These are phyloP conservation scores for Vigna nakashimae DNA, from an alignment of 306 rosid species.

Conservation along the genomic window DNA sequence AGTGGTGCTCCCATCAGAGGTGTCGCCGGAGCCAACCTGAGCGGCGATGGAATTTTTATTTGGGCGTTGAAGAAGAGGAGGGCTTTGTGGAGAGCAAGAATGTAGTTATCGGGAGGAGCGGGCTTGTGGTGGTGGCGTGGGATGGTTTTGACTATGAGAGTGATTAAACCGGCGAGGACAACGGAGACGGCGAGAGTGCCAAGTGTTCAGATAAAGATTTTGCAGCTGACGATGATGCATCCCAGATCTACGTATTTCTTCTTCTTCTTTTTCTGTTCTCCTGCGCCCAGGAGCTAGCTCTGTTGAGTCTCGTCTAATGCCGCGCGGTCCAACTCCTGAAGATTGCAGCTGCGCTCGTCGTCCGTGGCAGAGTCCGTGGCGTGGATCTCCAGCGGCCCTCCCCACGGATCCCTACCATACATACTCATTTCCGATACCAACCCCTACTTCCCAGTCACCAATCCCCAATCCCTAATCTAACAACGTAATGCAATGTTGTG, in stretches of 20 bases:
- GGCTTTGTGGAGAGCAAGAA: constrained; percentile 80
- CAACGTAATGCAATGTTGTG: too few relatives aligned
- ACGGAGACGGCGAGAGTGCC: constrained; percentile 64
- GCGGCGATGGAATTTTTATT: constrained; percentile 25
- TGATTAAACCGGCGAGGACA: constrained; percentile 67
- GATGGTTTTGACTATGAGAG: constrained; percentile 73
- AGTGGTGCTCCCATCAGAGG: constrained; percentile 66
- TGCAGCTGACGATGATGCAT: constrained; percentile 80
- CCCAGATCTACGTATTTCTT: constrained; percentile 89
- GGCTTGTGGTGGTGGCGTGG: constrained; percentile 68
- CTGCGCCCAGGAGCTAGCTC: constrained; percentile 84
- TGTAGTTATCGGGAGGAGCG: constrained; percentile 78
- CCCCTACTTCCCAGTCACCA: too few relatives aligned
- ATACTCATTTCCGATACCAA: constrained; percentile 44
- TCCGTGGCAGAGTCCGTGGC: constrained; percentile 83
- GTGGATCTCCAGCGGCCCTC: constrained; percentile 82
- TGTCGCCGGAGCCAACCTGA: constrained; percentile 70
- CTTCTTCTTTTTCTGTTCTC: constrained; percentile 82
- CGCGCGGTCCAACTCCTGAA: constrained; percentile 72
- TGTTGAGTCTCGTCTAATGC: constrained; percentile 88
- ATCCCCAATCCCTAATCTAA: too few relatives aligned
- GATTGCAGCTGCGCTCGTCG: constrained; percentile 85
- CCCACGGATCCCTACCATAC: constrained; percentile 96
- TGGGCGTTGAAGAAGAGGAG: constrained; percentile 91
- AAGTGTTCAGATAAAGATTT: constrained; percentile 81